Conservation (phyloP, 371 early-diverging fungal genomes). For the Rhizopus stolonifer region DNA sequence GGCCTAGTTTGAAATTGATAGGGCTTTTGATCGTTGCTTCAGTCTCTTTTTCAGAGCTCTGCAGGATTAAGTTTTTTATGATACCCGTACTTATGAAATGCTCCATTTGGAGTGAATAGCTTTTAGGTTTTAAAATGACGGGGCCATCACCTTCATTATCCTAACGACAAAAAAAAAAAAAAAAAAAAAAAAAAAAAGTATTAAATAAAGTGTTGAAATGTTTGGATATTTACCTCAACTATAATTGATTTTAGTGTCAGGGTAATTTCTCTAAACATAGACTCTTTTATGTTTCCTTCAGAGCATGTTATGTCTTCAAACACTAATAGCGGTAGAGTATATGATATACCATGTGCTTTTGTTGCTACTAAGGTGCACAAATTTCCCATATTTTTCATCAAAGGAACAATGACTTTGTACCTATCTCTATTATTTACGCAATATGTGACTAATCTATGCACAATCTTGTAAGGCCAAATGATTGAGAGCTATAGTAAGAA, state of each 20-base stretch:
- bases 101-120: background rate
- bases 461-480: conserved; percentile 24
- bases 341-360: background rate
- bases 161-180: no score
- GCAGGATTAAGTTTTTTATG: background rate
- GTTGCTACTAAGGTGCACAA: conserved; percentile 3
- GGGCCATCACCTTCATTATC: background rate
- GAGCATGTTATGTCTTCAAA: conserved; percentile 5
- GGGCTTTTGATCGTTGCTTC: background rate
- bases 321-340: conserved; percentile 3
- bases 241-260: background rate
- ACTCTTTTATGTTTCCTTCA: background rate
- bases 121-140: background rate
- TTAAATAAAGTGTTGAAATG: no score
- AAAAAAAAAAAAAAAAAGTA: no score
- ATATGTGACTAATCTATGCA: conserved; percentile 10
- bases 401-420: conserved; percentile 23
- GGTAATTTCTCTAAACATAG: background rate
- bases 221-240: background rate
- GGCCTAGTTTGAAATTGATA: background rate
- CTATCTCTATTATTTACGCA: conserved; percentile 24
- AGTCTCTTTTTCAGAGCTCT: background rate
- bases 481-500: conserved; percentile 19
- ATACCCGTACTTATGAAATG: background rate
- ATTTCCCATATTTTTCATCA: conserved; percentile 13